A percentile compares a stretch with the other conserved stretches of the same genome.
These are phyloP conservation scores for Apiotrichum sp. DNA, from an alignment of 1,284 basidiomycete species.

Conservation along the genomic window DNA sequence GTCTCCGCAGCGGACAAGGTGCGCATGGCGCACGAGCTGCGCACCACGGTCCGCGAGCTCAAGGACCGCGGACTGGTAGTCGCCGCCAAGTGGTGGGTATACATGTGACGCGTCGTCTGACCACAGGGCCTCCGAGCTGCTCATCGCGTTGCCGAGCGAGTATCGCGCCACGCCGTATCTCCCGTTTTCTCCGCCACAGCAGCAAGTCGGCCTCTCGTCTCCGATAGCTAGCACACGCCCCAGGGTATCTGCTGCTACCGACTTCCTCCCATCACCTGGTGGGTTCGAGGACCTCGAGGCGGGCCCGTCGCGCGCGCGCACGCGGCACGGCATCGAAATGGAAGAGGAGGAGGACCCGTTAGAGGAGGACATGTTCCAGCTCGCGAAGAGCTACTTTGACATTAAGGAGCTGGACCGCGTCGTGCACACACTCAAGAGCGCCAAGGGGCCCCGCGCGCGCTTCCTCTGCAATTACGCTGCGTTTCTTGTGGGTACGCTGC, in stretches of 20 bases:
- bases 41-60: slow-evolving; percentile 39
- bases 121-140: slow-evolving; percentile 44
- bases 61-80: slow-evolving; percentile 43
- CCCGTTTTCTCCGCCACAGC: slow-evolving; percentile 38
- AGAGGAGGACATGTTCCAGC: slow-evolving; percentile 54
- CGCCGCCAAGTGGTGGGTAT: slow-evolving; percentile 43
- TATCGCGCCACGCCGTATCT: slow-evolving; percentile 34
- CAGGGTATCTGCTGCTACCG: slow-evolving; percentile 18
- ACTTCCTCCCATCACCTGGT: slow-evolving; percentile 30
- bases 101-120: not conserved
- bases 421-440: slow-evolving; percentile 58
- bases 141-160: slow-evolving; percentile 39
- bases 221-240: slow-evolving; percentile 15
- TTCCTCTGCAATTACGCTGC: slow-evolving; percentile 77
- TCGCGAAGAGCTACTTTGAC: slow-evolving; percentile 71
- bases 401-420: slow-evolving; percentile 74
- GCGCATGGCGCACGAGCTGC: slow-evolving; percentile 42
- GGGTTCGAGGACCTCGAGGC: slow-evolving; percentile 14
- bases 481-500: slow-evolving; percentile 65
- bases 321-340: slow-evolving; percentile 45
- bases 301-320: slow-evolving; percentile 28
- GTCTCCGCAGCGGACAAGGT: slow-evolving; percentile 20
- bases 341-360: slow-evolving; percentile 59
- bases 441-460: slow-evolving; percentile 62
- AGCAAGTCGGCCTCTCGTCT: slow-evolving; percentile 19